phyloP scores from a whole-genome alignment of 768 basidiomycete genomes.

The Erythrobasidium yunnanense region DNA sequence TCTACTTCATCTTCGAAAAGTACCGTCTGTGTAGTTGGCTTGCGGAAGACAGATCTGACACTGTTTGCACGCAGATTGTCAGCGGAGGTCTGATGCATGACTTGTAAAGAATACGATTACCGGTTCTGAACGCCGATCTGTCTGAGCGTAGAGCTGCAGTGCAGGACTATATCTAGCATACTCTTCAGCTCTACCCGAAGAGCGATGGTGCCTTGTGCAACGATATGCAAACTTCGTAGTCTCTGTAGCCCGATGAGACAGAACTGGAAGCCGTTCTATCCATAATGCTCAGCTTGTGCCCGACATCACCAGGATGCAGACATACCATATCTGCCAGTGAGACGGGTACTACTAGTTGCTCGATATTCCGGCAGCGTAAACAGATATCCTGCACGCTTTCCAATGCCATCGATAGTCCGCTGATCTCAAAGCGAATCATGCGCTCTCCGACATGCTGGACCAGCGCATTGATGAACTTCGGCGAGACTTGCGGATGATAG shows the following conservation, averaged over 20 bases:
- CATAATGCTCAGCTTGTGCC: neutral
- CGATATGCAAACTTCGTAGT: constrained; percentile 6
- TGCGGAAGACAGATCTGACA: neutral
- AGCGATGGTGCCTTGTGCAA: neutral
- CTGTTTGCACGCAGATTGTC: neutral
- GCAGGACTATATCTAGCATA: constrained; percentile 18
- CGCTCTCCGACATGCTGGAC: neutral
- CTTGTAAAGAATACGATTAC: neutral
- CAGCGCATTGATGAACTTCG: neutral
- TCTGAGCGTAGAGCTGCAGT: neutral
- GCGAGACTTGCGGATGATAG: neutral
- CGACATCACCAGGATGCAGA: neutral
- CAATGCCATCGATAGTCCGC: neutral
- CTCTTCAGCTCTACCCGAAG: neutral
- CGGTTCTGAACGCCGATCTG: constrained; percentile 15
- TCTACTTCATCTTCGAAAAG: neutral
- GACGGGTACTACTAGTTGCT: constrained; percentile 14
- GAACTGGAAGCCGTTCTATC: constrained; percentile 11
- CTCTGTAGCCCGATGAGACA: neutral
- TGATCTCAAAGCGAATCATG: neutral
- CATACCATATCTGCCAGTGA: neutral
- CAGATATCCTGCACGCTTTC: neutral
- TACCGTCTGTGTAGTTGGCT: neutral
- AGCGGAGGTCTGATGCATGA: too few relatives aligned
- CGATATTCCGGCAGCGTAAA: neutral